These are phyloP conservation scores for Gentiana straminea DNA, from an alignment of 257 asterid genomes.

Conservation along the genomic window DNA sequence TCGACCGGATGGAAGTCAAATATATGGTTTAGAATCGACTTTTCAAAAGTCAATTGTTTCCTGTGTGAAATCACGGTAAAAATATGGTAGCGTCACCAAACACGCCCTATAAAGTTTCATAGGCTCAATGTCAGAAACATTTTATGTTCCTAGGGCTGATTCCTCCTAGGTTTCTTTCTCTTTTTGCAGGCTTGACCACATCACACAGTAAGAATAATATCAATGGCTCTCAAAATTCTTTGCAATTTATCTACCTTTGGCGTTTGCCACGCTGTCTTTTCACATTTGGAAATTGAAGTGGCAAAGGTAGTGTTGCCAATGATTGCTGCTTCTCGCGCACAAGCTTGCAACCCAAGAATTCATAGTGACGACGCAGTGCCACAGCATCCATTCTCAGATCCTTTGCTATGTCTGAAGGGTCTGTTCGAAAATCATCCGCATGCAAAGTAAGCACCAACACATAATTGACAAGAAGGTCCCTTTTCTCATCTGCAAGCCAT, in stretches of 20 bases:
- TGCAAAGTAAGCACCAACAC: constrained; percentile 71
- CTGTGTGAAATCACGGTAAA: too few relatives aligned
- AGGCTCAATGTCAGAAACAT: too few relatives aligned
- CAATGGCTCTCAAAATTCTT: too few relatives aligned
- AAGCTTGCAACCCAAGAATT: constrained; percentile 73
- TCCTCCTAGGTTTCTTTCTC: too few relatives aligned
- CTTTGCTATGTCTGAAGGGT: constrained; percentile 57
- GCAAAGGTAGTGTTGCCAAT: constrained; percentile 61
- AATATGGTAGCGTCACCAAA: too few relatives aligned
- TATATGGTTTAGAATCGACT: too few relatives aligned
- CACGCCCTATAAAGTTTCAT: too few relatives aligned
- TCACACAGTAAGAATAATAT: too few relatives aligned
- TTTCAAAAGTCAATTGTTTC: too few relatives aligned
- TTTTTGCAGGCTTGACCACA: too few relatives aligned
- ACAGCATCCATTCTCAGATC: constrained; percentile 49
- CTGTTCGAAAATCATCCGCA: constrained; percentile 56
- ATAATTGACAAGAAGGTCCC: constrained; percentile 48
- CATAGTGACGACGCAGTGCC: constrained; percentile 35
- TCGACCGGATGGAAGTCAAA: too few relatives aligned
- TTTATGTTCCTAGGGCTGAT: too few relatives aligned
- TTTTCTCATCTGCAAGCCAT: constrained; percentile 40
- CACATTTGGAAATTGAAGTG: constrained; percentile 36
- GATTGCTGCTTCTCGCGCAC: constrained; percentile 28
- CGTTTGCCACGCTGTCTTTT: constrained; percentile 26
- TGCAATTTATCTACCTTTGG: constrained; percentile 14